A percentile compares a stretch with the other conserved stretches of the same genome.
Conservation (phyloP, 805 yeast genomes). For the Metschnikowia continentalis region DNA sequence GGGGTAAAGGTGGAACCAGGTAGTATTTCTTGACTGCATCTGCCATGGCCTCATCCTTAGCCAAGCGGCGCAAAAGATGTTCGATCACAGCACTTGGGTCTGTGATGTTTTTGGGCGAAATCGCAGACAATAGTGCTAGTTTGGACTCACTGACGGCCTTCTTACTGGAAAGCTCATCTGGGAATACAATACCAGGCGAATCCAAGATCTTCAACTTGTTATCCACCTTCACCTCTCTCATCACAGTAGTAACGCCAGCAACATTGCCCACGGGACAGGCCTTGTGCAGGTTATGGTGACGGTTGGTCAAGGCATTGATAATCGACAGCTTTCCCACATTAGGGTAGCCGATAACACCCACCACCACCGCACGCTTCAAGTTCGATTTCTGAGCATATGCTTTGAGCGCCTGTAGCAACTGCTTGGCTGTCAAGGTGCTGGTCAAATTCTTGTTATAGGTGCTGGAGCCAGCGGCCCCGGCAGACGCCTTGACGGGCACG, state of each 20-base stretch:
- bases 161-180: conserved; percentile 44
- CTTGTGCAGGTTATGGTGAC: conserved; percentile 60
- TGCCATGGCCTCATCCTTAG: conserved; percentile 73
- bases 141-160: conserved; percentile 65
- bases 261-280: conserved; percentile 97
- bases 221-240: conserved; percentile 90
- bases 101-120: conserved; percentile 78
- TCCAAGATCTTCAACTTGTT: conserved; percentile 84
- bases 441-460: conserved; percentile 73
- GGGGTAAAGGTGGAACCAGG: conserved; percentile 75
- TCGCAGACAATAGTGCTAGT: conserved; percentile 78
- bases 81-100: conserved; percentile 85
- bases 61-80: conserved; percentile 67
- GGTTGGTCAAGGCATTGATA: conserved; percentile 79
- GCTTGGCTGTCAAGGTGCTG: conserved; percentile 64
- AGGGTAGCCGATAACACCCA: conserved; percentile 96
- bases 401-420: conserved; percentile 76
- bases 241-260: conserved; percentile 92
- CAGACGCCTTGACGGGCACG: conserved; percentile 78
- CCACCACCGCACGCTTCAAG: conserved; percentile 82
- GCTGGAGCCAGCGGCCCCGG: conserved; percentile 64
- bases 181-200: conserved; percentile 98
- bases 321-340: conserved; percentile 96
- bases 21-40: conserved; percentile 70
- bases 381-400: conserved; percentile 79